Conservation (phyloP, 352 stramenopile genomes). For the Globisporangium cystogenes region DNA sequence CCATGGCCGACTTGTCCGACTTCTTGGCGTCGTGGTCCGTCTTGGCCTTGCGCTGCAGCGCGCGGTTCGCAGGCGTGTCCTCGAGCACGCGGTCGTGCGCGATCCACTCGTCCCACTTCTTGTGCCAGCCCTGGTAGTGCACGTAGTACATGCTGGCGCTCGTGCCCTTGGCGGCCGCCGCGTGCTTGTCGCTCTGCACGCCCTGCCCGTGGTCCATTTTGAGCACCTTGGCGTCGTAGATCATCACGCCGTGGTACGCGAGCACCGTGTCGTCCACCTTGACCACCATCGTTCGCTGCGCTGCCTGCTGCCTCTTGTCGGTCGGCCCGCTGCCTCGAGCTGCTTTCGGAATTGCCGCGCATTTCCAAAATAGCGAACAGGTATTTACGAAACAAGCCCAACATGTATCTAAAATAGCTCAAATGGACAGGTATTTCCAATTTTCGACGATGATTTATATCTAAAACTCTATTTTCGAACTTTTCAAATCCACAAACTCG, state of each 20-base stretch:
- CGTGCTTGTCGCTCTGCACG: slow-evolving; percentile 24
- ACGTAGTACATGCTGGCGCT: slow-evolving; percentile 77
- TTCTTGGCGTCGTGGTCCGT: slow-evolving; percentile 17
- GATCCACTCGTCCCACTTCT: slow-evolving; percentile 92
- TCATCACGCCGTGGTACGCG: slow-evolving; percentile 76
- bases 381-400: too few species aligned
- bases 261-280: slow-evolving; percentile 70
- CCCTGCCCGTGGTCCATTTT: slow-evolving; percentile 74
- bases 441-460: too few species aligned
- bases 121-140: slow-evolving; percentile 90
- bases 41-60: slow-evolving; percentile 49
- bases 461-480: too few species aligned
- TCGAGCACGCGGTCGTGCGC: slow-evolving; percentile 62
- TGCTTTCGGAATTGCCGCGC: too few species aligned
- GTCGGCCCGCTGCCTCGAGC: too few species aligned
- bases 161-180: slow-evolving; percentile 8
- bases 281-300: slow-evolving; percentile 36
- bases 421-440: too few species aligned
- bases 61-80: slow-evolving; percentile 48
- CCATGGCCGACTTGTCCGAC: slow-evolving; percentile 35
- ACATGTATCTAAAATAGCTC: too few species aligned
- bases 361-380: too few species aligned
- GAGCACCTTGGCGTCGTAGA: slow-evolving; percentile 83
- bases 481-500: too few species aligned
- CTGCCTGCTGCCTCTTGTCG: too few species aligned